Base-by-base conservation (phyloP, 176 grass and related monocot species). In the Ensete glaucum region DNA sequence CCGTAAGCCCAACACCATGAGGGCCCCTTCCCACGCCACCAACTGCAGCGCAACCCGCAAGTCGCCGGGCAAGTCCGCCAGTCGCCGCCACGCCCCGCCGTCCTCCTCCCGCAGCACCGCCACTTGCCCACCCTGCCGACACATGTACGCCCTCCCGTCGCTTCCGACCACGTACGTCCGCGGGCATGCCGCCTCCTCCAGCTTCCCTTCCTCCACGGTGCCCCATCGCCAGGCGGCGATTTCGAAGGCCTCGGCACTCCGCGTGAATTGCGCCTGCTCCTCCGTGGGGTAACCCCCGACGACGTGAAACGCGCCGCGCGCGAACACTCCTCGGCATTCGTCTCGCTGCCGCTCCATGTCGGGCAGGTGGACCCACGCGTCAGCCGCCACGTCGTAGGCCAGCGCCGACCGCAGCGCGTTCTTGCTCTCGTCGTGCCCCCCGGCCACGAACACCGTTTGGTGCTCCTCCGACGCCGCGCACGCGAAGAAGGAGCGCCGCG, bases 391-490 rank as follows among this genome's bases (percentile, higher is more conserved):
- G 73, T 90, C 81, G 78, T 92, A 96, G 12, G 87, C 87, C n/a
- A 92, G 29, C 24, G 87, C 93, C 16, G 87, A 90, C 21, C 82
- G 82, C 11, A 96, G 85, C 15, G 89, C 93, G 81, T 96, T 92
- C 75, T 96, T 96, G 78, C 88, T 81, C 70, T 88, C 80, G 63
- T 96, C 93, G 80, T 92, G 93, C n/a, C 93, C 93, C 52, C 89
- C 93, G 12, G 89, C 87, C 15, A 92, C 83, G 73, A 78, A 92
- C 78, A 96, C 85, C 22, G 50, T 51, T 27, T 76, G 75, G 1
- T 52, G 29, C 15, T 21, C 51, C 9, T 66, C 81, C 2, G 83
- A 82, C 16, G 81, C 87, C 2, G 83, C 89, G 76, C 87, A 88
- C 11, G 87, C 88, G 85, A 98, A 98, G 84, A 92, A 92, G 11